Evolutionary conservation across 208 protist genomes (phyloP).

Genomic region (Leishmania amazonensis): DNA sequence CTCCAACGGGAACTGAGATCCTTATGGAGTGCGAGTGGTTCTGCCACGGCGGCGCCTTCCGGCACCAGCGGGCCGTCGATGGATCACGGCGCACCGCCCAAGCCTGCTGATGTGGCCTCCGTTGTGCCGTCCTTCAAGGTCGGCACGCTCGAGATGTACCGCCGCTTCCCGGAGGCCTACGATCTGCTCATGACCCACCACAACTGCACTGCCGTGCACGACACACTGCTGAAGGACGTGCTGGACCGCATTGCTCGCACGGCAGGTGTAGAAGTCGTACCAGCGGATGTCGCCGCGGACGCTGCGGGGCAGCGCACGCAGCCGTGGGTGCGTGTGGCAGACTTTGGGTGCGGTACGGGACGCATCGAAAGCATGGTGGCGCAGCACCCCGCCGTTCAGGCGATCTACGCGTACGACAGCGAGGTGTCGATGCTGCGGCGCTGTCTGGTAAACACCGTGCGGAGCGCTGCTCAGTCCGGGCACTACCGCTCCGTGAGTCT

Average conservation of each 20-base stretch:
- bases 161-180: slow-evolving; percentile 74
- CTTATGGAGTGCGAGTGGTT: slow-evolving; percentile 28
- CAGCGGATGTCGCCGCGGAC: background rate
- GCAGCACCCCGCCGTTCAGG: slow-evolving; percentile 47
- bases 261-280: background rate
- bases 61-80: background rate
- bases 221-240: slow-evolving; percentile 46
- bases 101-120: slow-evolving; percentile 3
- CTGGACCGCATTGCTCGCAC: slow-evolving; percentile 32
- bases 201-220: slow-evolving; percentile 55
- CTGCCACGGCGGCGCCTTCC: background rate
- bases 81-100: background rate
- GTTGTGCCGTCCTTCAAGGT: slow-evolving; percentile 72
- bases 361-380: slow-evolving; percentile 64
- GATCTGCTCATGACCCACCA: slow-evolving; percentile 79
- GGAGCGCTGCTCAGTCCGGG: slow-evolving; percentile 22
- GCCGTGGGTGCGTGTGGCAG: slow-evolving; percentile 50
- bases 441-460: slow-evolving; percentile 61
- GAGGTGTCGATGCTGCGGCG: slow-evolving; percentile 66
- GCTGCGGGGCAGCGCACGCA: background rate
- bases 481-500: slow-evolving; percentile 22
- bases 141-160: slow-evolving; percentile 85
- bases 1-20: slow-evolving; percentile 29
- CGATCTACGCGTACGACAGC: slow-evolving; percentile 77
- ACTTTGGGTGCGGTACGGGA: slow-evolving; percentile 86